Evolutionary conservation across 495 filamentous ascomycete genomes (phyloP).

Genomic region (Parmelia sp.): DNA sequence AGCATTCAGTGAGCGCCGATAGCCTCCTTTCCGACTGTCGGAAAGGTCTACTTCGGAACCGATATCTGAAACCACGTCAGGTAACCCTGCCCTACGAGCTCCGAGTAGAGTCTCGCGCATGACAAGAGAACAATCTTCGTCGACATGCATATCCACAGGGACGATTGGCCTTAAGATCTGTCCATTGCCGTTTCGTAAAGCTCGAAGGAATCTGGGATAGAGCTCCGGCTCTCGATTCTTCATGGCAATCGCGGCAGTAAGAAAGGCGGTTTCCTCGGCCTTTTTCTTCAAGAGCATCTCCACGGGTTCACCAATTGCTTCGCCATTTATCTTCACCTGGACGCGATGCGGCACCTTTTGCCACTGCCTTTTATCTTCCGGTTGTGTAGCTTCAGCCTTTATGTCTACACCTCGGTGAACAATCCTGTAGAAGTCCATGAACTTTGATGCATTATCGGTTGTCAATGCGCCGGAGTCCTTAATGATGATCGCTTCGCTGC

Average conservation of each 20-base stretch:
- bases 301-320: conserved; percentile 33
- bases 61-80: conserved; percentile 31
- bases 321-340: conserved; percentile 33
- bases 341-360: conserved; percentile 16
- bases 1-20: conserved; percentile 23
- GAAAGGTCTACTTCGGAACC: conserved; percentile 21
- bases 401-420: conserved; percentile 30
- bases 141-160: conserved; percentile 31
- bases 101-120: conserved; percentile 39
- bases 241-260: conserved; percentile 39
- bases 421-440: conserved; percentile 41
- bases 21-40: conserved; percentile 16
- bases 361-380: conserved; percentile 15
- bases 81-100: conserved; percentile 39
- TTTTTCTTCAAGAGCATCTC: conserved; percentile 35
- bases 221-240: conserved; percentile 34
- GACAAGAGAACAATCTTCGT: conserved; percentile 33
- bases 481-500: conserved; percentile 34
- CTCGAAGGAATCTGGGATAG: conserved; percentile 36
- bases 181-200: conserved; percentile 36
- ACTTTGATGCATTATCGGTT: conserved; percentile 36
- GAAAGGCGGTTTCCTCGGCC: conserved; percentile 34
- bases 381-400: conserved; percentile 15
- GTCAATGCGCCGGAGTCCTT: conserved; percentile 36
- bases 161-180: conserved; percentile 34